Evolutionary conservation across 148 eudicot species (phyloP).

Genomic region (Polygonum aviculare): DNA sequence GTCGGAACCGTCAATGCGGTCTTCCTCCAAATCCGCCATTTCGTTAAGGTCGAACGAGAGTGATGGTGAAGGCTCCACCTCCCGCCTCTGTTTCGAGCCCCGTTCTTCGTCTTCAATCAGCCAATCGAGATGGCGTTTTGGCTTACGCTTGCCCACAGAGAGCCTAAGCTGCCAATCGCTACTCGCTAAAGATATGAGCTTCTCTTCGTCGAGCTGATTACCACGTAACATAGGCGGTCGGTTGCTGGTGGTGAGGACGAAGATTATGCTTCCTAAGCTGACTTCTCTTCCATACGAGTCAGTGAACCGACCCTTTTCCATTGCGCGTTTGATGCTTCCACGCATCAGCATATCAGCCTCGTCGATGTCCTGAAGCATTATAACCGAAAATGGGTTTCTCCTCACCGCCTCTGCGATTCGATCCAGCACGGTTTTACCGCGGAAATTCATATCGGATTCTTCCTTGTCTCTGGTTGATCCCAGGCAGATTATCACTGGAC

Average conservation of each 20-base stretch:
- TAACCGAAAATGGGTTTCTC: slow-evolving; percentile 72
- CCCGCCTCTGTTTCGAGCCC: slow-evolving; percentile 44
- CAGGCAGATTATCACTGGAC: slow-evolving; percentile 45
- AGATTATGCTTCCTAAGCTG: slow-evolving; percentile 72
- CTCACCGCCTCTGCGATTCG: slow-evolving; percentile 70
- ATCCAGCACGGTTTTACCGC: slow-evolving; percentile 78
- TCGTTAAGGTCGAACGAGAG: slow-evolving; percentile 66
- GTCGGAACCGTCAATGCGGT: slow-evolving; percentile 59
- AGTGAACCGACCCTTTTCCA: slow-evolving; percentile 71
- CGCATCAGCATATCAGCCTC: slow-evolving; percentile 64
- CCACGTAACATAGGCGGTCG: slow-evolving; percentile 16
- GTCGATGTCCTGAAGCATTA: slow-evolving; percentile 78
- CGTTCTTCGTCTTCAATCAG: slow-evolving; percentile 34
- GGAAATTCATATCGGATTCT: slow-evolving; percentile 48
- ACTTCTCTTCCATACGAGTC: slow-evolving; percentile 94
- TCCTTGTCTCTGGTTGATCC: slow-evolving; percentile 62
- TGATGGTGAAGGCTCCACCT: slow-evolving; percentile 26
- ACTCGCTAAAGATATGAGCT: slow-evolving; percentile 38
- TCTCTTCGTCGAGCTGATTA: slow-evolving; percentile 43
- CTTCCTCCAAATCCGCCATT: slow-evolving; percentile 45
- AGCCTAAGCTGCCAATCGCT: slow-evolving; percentile 72
- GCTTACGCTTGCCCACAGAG: slow-evolving; percentile 31
- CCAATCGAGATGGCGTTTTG: slow-evolving; percentile 59
- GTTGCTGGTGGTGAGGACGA: slow-evolving; percentile 48
- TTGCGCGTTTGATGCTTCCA: slow-evolving; percentile 71